These are phyloP conservation scores for Cyclotella cryptica DNA, from an alignment of 108 stramenopile species.

Conservation along the genomic window DNA sequence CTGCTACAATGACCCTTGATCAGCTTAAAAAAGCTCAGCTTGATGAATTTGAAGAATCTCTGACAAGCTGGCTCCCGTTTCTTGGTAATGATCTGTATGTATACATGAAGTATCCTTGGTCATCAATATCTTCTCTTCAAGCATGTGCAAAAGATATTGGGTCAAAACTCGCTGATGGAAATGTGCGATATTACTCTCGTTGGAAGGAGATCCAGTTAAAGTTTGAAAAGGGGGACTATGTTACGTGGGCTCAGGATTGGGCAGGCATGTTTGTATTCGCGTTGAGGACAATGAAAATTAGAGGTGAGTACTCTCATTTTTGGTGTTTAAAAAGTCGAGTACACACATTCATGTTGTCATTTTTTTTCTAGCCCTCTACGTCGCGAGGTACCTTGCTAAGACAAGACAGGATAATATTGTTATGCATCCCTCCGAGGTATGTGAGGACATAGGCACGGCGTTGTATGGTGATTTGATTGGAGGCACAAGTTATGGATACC, in stretches of 20 bases:
- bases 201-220: slow-evolving; percentile 59
- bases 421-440: slow-evolving; percentile 64
- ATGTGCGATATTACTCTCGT: slow-evolving; percentile 7
- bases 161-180: slow-evolving; percentile 8
- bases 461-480: slow-evolving; percentile 74
- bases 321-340: not conserved
- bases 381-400: slow-evolving; percentile 55
- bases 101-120: slow-evolving; percentile 72
- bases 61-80: slow-evolving; percentile 53
- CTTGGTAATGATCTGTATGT: slow-evolving; percentile 66
- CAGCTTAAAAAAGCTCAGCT: slow-evolving; percentile 54
- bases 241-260: slow-evolving; percentile 82
- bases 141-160: slow-evolving; percentile 52
- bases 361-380: slow-evolving; percentile 42
- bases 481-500: slow-evolving; percentile 82
- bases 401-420: slow-evolving; percentile 26
- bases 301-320: not conserved
- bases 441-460: slow-evolving; percentile 72
- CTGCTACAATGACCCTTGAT: slow-evolving; percentile 40
- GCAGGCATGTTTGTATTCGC: slow-evolving; percentile 83
- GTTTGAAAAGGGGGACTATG: slow-evolving; percentile 55
- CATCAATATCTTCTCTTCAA: slow-evolving; percentile 70
- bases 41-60: slow-evolving; percentile 47
- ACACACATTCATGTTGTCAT: no score
- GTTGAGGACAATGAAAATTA: slow-evolving; percentile 61